A percentile compares a stretch with the other conserved stretches of the same genome.
phyloP scores from a whole-genome alignment of 1,284 basidiomycete genomes.

The Sporisorium iseilematis-ciliati region DNA sequence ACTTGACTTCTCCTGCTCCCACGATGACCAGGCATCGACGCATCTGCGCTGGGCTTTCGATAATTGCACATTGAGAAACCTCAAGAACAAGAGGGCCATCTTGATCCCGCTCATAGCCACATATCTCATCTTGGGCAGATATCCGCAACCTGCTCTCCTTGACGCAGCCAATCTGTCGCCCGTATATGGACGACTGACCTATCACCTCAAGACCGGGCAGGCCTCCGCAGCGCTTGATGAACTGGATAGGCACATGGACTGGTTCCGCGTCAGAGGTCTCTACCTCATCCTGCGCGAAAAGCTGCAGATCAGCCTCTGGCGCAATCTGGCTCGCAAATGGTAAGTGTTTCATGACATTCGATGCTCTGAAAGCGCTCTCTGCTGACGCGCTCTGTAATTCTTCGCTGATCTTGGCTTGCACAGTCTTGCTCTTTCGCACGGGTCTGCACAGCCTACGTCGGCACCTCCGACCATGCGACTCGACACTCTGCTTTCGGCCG shows the following conservation, averaged over 20 bases:
- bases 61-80: conserved; percentile 60
- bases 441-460: conserved; percentile 22
- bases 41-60: conserved; percentile 70
- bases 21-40: conserved; percentile 56
- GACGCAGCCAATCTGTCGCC: conserved; percentile 58
- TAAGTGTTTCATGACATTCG: conserved; percentile 34
- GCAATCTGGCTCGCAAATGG: conserved; percentile 70
- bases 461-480: conserved; percentile 69
- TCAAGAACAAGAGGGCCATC: conserved; percentile 68
- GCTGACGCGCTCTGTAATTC: neutral
- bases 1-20: neutral
- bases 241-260: conserved; percentile 66
- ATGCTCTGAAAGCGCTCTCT: neutral
- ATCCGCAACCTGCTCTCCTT: conserved; percentile 65
- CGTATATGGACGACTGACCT: conserved; percentile 56
- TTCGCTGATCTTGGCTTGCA: conserved; percentile 1
- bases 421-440: conserved; percentile 29
- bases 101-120: conserved; percentile 69
- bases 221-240: conserved; percentile 56
- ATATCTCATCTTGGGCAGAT: conserved; percentile 70
- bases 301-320: conserved; percentile 70
- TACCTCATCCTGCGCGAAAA: conserved; percentile 71
- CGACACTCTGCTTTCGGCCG: conserved; percentile 59
- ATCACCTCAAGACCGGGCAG: conserved; percentile 63
- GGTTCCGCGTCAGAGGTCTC: conserved; percentile 67